A percentile compares a stretch with the other conserved stretches of the same genome.
These are phyloP conservation scores for Pythium grandisporangium DNA, from an alignment of 352 stramenopile species.

Conservation along the genomic window DNA sequence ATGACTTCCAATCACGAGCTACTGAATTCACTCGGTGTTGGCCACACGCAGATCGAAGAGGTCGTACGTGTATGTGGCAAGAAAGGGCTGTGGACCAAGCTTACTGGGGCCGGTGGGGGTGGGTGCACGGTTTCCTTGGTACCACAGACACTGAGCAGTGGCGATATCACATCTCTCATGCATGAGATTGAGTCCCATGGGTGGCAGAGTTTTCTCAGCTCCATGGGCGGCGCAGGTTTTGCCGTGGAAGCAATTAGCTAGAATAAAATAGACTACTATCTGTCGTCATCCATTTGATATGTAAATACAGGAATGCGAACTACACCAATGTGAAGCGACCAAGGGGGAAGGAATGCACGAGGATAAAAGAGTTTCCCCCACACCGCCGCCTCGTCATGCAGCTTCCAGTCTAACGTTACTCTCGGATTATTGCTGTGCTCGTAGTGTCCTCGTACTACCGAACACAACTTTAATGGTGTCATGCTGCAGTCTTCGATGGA, in stretches of 20 bases:
- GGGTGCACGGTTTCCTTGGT: conserved; percentile 86
- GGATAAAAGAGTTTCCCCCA: too few relatives aligned
- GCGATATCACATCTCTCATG: conserved; percentile 30
- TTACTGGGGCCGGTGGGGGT: conserved; percentile 85
- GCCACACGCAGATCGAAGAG: conserved; percentile 75
- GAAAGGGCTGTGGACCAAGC: conserved; percentile 70
- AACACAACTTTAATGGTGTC: too few relatives aligned
- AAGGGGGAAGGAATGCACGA: too few relatives aligned
- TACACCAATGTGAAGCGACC: too few relatives aligned
- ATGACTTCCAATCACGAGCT: conserved; percentile 73
- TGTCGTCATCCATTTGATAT: too few relatives aligned
- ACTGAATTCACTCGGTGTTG: conserved; percentile 70
- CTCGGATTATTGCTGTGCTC: too few relatives aligned
- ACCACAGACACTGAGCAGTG: conserved; percentile 24
- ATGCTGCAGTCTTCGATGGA: too few relatives aligned
- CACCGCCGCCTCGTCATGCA: too few relatives aligned
- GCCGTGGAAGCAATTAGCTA: neutral
- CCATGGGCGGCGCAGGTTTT: conserved; percentile 10
- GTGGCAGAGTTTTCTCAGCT: conserved; percentile 14
- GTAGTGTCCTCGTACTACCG: too few relatives aligned
- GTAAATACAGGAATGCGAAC: too few relatives aligned
- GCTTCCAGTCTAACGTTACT: too few relatives aligned
- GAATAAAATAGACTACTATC: conserved; percentile 1
- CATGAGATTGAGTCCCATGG: conserved; percentile 23
- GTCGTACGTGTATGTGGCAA: conserved; percentile 49